phyloP scores from a whole-genome alignment of 768 basidiomycete species.

The Pleurotus salmoneostramineus region DNA sequence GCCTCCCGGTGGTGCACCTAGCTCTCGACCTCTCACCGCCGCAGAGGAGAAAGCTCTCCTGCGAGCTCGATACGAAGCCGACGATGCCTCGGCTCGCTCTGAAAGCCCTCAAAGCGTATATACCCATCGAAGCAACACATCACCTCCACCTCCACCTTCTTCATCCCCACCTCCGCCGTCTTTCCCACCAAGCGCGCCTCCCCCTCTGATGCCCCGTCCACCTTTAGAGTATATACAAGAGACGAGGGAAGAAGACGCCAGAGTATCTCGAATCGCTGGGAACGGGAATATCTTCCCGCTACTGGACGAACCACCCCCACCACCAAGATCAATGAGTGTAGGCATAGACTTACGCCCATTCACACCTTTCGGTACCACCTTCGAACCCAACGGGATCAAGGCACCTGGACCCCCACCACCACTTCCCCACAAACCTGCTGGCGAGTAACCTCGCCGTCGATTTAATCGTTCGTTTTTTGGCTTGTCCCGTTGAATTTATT shows the following conservation, averaged over 20 bases:
- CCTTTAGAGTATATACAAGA: constrained; percentile 80
- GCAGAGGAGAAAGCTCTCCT: constrained; percentile 78
- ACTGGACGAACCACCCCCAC: constrained; percentile 15
- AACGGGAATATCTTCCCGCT: constrained; percentile 24
- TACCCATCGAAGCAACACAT: constrained; percentile 13
- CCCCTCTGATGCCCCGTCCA: constrained; percentile 73
- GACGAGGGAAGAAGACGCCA: constrained; percentile 70
- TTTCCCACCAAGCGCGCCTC: constrained; percentile 34
- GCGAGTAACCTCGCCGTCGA: constrained; percentile 15
- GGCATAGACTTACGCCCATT: constrained; percentile 39
- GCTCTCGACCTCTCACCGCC: constrained; percentile 47
- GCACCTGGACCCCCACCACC: constrained; percentile 31
- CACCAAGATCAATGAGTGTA: constrained; percentile 9
- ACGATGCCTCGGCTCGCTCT: constrained; percentile 30
- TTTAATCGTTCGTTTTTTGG: neutral
- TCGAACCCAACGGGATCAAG: constrained; percentile 22
- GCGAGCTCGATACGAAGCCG: constrained; percentile 57
- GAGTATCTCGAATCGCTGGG: constrained; percentile 40
- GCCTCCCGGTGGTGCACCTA: constrained; percentile 15
- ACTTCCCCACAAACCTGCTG: constrained; percentile 27
- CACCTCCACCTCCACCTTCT: constrained; percentile 6
- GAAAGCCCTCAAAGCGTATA: constrained; percentile 7
- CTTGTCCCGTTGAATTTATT: neutral
- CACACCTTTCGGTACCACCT: constrained; percentile 41
- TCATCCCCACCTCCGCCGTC: constrained; percentile 6